Percentiles rank a stretch among this genome's conserved stretches.
Conservation (phyloP, 768 basidiomycete species). For the Auriscalpium orientale region DNA sequence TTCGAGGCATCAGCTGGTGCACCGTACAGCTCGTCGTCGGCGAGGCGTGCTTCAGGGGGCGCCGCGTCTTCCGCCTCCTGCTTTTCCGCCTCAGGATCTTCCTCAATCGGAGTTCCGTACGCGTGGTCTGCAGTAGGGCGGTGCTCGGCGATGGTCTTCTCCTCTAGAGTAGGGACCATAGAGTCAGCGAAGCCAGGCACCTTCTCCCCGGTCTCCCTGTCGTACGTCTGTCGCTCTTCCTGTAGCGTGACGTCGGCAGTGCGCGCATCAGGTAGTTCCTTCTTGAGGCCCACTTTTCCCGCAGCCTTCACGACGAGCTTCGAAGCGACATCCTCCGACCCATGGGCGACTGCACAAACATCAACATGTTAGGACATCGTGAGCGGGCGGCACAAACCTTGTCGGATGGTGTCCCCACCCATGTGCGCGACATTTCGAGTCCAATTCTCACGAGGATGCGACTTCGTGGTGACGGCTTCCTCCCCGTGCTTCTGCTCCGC, state of each 20-base stretch:
- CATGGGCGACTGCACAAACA: conserved; percentile 31
- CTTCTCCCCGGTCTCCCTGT: conserved; percentile 38
- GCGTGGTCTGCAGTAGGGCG: conserved; percentile 2
- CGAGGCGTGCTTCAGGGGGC: conserved; percentile 27
- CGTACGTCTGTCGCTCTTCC: conserved; percentile 45
- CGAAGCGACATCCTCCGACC: conserved; percentile 30
- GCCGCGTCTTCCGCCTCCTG: conserved; percentile 7
- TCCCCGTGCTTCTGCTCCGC: conserved; percentile 49
- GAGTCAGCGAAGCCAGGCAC: conserved; percentile 52
- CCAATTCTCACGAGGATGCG: conserved; percentile 10
- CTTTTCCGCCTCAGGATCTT: conserved; percentile 1
- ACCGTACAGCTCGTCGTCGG: conserved; percentile 41
- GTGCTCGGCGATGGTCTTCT: conserved; percentile 48
- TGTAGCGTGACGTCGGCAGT: conserved; percentile 36
- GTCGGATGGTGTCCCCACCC: conserved; percentile 16
- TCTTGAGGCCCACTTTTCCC: conserved; percentile 37
- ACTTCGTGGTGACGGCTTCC: conserved; percentile 32
- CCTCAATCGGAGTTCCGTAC: background rate
- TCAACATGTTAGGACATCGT: conserved; percentile 1
- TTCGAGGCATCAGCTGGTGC: conserved; percentile 47
- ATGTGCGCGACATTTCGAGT: conserved; percentile 16
- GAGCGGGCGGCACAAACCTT: conserved; percentile 36
- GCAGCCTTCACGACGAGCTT: conserved; percentile 29
- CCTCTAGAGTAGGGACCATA: conserved; percentile 63
- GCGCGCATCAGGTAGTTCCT: conserved; percentile 30